Evolutionary conservation across 129 eudicot genomes (phyloP).

Genomic region (Gnaphalium uliginosum): DNA sequence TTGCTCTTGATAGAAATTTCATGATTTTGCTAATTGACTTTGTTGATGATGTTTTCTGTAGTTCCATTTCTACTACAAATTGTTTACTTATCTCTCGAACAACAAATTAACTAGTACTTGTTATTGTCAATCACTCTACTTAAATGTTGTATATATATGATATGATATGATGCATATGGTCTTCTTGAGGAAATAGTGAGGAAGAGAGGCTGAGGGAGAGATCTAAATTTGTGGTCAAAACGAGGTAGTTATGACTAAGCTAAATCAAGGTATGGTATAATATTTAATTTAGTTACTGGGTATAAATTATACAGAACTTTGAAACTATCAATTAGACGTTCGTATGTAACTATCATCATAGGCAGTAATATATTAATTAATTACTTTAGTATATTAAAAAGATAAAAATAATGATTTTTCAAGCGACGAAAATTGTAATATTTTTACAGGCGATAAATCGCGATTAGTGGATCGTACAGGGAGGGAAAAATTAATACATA

Average conservation of each 20-base stretch:
- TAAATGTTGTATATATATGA: neutral
- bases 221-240: slow-evolving; percentile 33
- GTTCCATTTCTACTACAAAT: slow-evolving; percentile 30
- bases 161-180: slow-evolving; percentile 19
- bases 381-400: too few species aligned
- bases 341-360: too few species aligned
- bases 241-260: slow-evolving; percentile 26
- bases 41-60: slow-evolving; percentile 23
- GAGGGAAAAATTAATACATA: too few species aligned
- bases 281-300: too few species aligned
- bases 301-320: too few species aligned
- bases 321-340: too few species aligned
- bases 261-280: slow-evolving; percentile 25
- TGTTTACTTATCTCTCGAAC: neutral
- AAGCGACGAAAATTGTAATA: too few species aligned
- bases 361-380: too few species aligned
- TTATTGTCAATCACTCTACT: neutral
- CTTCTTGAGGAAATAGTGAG: slow-evolving; percentile 27
- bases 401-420: too few species aligned
- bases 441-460: too few species aligned
- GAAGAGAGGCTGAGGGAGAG: slow-evolving; percentile 25
- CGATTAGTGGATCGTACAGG: too few species aligned
- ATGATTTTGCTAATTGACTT: slow-evolving; percentile 55
- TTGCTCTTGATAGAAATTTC: slow-evolving; percentile 57
- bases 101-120: neutral